These are phyloP conservation scores for Podospora fimiseda DNA, from an alignment of 495 filamentous ascomycete genomes.

Conservation along the genomic window DNA sequence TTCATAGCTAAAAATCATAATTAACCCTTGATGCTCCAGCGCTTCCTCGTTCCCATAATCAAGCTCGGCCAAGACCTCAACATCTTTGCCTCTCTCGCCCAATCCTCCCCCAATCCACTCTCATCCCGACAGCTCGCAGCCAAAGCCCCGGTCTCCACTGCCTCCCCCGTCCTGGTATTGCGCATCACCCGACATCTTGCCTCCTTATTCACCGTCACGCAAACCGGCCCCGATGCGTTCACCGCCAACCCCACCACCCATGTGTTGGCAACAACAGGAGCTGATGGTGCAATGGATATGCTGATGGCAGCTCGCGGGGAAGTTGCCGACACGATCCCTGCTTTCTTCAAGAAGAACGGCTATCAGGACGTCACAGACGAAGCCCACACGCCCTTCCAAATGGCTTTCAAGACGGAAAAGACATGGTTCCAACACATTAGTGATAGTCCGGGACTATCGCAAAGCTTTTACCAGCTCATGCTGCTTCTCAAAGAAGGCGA, in stretches of 20 bases:
- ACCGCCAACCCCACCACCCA: background rate
- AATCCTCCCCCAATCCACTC: background rate
- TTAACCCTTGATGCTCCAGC: background rate
- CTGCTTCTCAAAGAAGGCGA: background rate
- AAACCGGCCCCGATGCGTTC: background rate
- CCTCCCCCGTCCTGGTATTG: background rate
- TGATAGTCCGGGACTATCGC: background rate
- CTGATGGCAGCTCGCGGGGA: background rate
- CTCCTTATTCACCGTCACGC: background rate
- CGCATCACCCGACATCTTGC: background rate
- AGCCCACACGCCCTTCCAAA: background rate
- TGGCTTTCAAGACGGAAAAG: background rate
- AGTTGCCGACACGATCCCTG: background rate
- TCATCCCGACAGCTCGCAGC: background rate
- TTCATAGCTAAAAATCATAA: too few relatives aligned
- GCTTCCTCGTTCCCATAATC: background rate
- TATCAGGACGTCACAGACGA: background rate
- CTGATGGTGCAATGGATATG: background rate
- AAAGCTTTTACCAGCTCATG: background rate
- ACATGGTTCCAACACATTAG: background rate
- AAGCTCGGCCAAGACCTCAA: background rate
- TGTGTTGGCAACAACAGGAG: background rate
- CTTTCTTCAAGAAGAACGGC: background rate
- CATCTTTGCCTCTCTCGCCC: background rate
- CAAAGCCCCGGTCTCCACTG: background rate